These are phyloP conservation scores for Nepenthes gracilis DNA, from an alignment of 148 eudicot species.

Conservation along the genomic window DNA sequence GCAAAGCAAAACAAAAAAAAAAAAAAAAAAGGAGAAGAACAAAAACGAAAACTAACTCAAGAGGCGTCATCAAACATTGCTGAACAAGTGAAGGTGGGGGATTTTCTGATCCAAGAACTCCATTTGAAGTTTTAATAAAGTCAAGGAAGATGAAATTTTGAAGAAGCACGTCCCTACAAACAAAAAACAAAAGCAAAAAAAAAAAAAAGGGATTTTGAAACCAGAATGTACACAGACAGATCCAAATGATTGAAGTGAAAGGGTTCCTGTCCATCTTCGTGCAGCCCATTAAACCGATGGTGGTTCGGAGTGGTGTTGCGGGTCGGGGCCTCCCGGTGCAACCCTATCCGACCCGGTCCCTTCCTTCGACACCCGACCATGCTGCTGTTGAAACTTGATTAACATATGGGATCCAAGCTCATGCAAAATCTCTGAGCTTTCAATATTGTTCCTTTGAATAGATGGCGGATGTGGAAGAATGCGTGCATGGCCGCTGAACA, in stretches of 20 bases:
- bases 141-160: no score
- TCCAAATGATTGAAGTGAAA: neutral
- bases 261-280: neutral
- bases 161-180: no score
- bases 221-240: neutral
- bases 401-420: constrained; percentile 25
- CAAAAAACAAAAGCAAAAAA: no score
- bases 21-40: no score
- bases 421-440: constrained; percentile 18
- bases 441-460: neutral
- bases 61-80: no score
- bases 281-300: constrained; percentile 2
- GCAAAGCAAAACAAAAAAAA: no score
- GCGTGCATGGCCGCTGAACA: constrained; percentile 17
- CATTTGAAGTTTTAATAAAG: no score
- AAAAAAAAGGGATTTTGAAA: neutral
- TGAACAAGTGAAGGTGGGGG: no score
- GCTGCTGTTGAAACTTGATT: constrained; percentile 15
- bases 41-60: no score
- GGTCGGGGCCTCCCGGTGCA: constrained; percentile 24
- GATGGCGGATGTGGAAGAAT: constrained; percentile 5
- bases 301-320: constrained; percentile 15
- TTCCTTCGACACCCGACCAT: constrained; percentile 2
- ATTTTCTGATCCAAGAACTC: no score
- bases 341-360: constrained; percentile 18